These are phyloP conservation scores for Fusarium sp. DNA, from an alignment of 2,329 filamentous ascomycete genomes.

Conservation along the genomic window DNA sequence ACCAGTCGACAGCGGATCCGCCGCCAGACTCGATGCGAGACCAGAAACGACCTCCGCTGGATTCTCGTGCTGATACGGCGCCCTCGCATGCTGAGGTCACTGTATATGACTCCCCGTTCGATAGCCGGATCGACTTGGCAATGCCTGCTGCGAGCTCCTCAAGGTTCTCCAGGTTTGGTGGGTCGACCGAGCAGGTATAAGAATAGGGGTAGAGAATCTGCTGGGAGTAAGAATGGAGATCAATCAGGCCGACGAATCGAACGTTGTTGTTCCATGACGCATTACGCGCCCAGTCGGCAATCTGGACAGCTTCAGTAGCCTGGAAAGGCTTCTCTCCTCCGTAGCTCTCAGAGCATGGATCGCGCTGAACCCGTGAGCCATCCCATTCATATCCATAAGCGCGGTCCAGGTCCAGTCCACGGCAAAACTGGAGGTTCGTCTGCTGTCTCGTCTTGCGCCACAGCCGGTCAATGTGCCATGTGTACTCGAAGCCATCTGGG, in stretches of 20 bases:
- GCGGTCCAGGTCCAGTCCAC: conserved; percentile 89
- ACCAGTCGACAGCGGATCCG: conserved; percentile 92
- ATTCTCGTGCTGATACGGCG: conserved; percentile 61
- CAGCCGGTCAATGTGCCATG: conserved; percentile 89
- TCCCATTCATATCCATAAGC: conserved; percentile 90
- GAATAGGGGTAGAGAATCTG: conserved; percentile 94
- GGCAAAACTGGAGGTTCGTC: conserved; percentile 85
- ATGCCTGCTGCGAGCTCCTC: conserved; percentile 90
- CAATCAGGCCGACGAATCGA: conserved; percentile 85
- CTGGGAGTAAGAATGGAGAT: conserved; percentile 95
- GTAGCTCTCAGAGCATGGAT: conserved; percentile 93
- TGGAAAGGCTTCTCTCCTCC: conserved; percentile 87
- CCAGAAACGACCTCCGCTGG: conserved; percentile 36
- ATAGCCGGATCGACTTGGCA: conserved; percentile 87
- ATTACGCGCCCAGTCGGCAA: conserved; percentile 87
- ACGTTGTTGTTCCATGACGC: conserved; percentile 80
- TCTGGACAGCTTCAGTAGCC: conserved; percentile 78
- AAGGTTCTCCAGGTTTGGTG: conserved; percentile 90
- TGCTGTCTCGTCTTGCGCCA: conserved; percentile 96
- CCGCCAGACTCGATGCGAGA: conserved; percentile 78
- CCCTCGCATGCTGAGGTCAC: conserved; percentile 90
- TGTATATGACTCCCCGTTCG: conserved; percentile 79
- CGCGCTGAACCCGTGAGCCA: conserved; percentile 70
- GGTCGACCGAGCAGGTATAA: conserved; percentile 81
- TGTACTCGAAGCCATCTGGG: conserved; percentile 94